Conservation (phyloP, 1,284 basidiomycete genomes). For the Pseudozyma tsukubaensis region DNA sequence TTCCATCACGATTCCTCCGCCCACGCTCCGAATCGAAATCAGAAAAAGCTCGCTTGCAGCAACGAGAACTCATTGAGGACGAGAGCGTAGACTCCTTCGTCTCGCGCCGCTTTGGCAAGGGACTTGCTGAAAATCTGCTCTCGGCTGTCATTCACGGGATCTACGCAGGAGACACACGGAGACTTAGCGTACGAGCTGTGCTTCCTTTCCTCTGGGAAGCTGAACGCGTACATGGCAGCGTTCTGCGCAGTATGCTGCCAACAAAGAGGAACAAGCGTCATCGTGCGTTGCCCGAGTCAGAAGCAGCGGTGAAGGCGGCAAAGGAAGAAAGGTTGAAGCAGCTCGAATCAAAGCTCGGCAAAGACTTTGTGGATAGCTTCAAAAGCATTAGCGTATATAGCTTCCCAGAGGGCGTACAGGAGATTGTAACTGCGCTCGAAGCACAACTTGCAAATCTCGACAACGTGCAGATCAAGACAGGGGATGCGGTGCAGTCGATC, state of each 20-base stretch:
- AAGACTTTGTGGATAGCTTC: constrained; percentile 72
- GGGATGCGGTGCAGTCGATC: constrained; percentile 68
- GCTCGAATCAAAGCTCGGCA: constrained; percentile 71
- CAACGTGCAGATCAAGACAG: constrained; percentile 76
- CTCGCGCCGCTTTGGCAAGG: constrained; percentile 78
- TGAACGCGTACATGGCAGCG: constrained; percentile 78
- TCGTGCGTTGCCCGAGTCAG: constrained; percentile 19
- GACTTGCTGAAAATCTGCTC: constrained; percentile 80
- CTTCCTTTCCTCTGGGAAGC: constrained; percentile 80
- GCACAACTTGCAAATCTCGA: constrained; percentile 71
- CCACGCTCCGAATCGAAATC: constrained; percentile 65
- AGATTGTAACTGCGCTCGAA: constrained; percentile 76
- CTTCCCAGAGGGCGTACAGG: constrained; percentile 81
- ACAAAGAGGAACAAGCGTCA: constrained; percentile 44
- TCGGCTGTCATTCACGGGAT: constrained; percentile 91
- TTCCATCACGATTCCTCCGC: constrained; percentile 61
- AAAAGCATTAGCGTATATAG: constrained; percentile 80
- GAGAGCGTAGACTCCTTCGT: constrained; percentile 87
- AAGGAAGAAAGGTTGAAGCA: constrained; percentile 34
- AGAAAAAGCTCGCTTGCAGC: constrained; percentile 64
- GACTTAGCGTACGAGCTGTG: constrained; percentile 80
- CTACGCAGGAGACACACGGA: constrained; percentile 84
- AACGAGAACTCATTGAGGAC: constrained; percentile 71
- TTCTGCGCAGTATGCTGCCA: constrained; percentile 76
- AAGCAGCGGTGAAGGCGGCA: constrained; percentile 23